Conservation (phyloP, 2,329 filamentous ascomycete genomes). For the Beauveria sp. region DNA sequence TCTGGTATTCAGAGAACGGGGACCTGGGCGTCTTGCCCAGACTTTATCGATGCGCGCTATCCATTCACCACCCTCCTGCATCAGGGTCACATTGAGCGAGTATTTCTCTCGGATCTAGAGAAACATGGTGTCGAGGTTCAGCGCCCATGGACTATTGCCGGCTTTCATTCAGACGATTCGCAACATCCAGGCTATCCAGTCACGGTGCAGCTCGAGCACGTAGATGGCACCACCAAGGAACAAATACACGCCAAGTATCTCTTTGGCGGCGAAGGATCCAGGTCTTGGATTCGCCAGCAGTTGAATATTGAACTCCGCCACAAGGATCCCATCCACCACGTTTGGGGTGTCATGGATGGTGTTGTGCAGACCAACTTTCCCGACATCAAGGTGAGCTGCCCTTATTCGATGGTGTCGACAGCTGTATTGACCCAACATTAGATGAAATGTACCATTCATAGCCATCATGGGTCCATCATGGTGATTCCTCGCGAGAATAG, state of each 20-base stretch:
- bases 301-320: constrained; percentile 64
- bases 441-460: constrained; percentile 73
- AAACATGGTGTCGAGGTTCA: constrained; percentile 54
- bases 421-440: constrained; percentile 19
- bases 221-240: constrained; percentile 64
- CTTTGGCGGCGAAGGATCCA: constrained; percentile 64
- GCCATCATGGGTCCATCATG: constrained; percentile 67
- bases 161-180: constrained; percentile 52
- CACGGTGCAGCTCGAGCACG: constrained; percentile 66
- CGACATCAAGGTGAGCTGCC: constrained; percentile 56
- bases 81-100: constrained; percentile 63
- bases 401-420: background rate
- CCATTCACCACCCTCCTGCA: constrained; percentile 65
- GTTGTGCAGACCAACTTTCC: constrained; percentile 68
- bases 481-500: constrained; percentile 67
- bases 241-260: constrained; percentile 62
- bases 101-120: constrained; percentile 58
- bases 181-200: constrained; percentile 64
- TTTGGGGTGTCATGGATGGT: constrained; percentile 72
- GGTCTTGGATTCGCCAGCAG: constrained; percentile 56
- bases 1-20: constrained; percentile 57
- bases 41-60: constrained; percentile 68
- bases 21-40: constrained; percentile 81
- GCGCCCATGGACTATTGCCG: constrained; percentile 56
- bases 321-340: constrained; percentile 61